These are phyloP conservation scores for Petunia axillaris DNA, from an alignment of 257 asterid species.

Conservation along the genomic window DNA sequence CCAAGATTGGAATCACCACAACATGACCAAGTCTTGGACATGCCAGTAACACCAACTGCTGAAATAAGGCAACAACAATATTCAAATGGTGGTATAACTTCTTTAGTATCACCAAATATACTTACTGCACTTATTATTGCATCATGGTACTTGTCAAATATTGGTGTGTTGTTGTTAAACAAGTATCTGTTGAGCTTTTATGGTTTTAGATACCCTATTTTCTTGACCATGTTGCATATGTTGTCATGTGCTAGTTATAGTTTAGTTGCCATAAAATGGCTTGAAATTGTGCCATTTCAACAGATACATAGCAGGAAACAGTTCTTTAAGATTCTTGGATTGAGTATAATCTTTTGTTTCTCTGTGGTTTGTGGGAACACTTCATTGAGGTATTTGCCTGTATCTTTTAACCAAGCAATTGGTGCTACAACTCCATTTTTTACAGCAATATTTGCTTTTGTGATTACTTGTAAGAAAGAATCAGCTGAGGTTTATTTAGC, in stretches of 20 bases:
- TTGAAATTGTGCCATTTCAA: conserved; percentile 87
- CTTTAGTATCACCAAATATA: conserved; percentile 55
- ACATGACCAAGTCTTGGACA: conserved; percentile 72
- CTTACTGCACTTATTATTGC: conserved; percentile 74
- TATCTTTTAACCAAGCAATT: conserved; percentile 89
- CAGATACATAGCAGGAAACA: conserved; percentile 77
- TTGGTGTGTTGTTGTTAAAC: conserved; percentile 84
- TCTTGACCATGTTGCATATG: conserved; percentile 96
- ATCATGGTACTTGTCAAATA: conserved; percentile 89
- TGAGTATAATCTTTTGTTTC: conserved; percentile 77
- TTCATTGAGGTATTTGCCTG: conserved; percentile 84
- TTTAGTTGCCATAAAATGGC: conserved; percentile 70
- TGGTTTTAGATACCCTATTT: conserved; percentile 84
- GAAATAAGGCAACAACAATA: conserved; percentile 68
- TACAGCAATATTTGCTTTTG: conserved; percentile 87
- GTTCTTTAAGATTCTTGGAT: conserved; percentile 76
- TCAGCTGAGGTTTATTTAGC: conserved; percentile 88
- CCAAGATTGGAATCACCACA: conserved; percentile 70
- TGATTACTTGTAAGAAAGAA: conserved; percentile 78
- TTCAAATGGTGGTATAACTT: conserved; percentile 11
- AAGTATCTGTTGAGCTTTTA: conserved; percentile 86
- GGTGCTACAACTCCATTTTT: conserved; percentile 97
- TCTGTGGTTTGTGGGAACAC: conserved; percentile 97
- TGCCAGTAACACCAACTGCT: conserved; percentile 94
- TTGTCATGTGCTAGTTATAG: conserved; percentile 79